phyloP scores from a whole-genome alignment of 768 basidiomycete genomes.

The Tephrocybe sp. region DNA sequence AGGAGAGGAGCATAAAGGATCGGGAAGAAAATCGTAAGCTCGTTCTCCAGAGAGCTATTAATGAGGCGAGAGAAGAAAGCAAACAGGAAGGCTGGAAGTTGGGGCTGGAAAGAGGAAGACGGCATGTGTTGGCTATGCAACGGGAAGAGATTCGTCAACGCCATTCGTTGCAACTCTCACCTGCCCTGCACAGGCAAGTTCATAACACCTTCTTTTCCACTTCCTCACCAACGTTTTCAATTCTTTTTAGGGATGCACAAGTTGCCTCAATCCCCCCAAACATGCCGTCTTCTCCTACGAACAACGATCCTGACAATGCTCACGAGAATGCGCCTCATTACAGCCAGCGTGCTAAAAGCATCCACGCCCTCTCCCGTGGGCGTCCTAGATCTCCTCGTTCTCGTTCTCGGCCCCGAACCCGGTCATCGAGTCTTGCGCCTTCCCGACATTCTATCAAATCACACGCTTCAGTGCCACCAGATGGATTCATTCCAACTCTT shows the following conservation, averaged over 20 bases:
- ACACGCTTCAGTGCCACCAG: conserved; percentile 33
- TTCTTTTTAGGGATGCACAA: too few relatives aligned
- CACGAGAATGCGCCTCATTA: too few relatives aligned
- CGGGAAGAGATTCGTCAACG: not conserved
- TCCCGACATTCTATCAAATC: conserved; percentile 22
- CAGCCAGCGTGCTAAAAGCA: too few relatives aligned
- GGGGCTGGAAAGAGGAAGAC: conserved; percentile 33
- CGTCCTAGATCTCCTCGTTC: too few relatives aligned
- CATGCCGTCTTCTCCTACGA: too few relatives aligned
- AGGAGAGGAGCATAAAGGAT: conserved; percentile 41
- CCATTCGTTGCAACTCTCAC: not conserved
- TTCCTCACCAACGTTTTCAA: too few relatives aligned
- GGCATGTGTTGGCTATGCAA: conserved; percentile 9
- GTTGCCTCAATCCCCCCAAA: too few relatives aligned
- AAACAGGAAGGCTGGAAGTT: conserved; percentile 48
- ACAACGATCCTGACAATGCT: too few relatives aligned
- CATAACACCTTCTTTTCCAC: too few relatives aligned
- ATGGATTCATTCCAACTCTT: conserved; percentile 48
- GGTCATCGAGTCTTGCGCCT: conserved; percentile 12
- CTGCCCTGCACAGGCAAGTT: too few relatives aligned
- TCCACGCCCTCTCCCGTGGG: too few relatives aligned
- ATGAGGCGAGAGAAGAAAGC: conserved; percentile 53
- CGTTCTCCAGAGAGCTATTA: conserved; percentile 43
- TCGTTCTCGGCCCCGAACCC: conserved; percentile 5
- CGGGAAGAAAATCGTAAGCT: conserved; percentile 44